These are phyloP conservation scores for Aspergillus neoniger DNA, from an alignment of 2,329 filamentous ascomycete genomes.

Conservation along the genomic window DNA sequence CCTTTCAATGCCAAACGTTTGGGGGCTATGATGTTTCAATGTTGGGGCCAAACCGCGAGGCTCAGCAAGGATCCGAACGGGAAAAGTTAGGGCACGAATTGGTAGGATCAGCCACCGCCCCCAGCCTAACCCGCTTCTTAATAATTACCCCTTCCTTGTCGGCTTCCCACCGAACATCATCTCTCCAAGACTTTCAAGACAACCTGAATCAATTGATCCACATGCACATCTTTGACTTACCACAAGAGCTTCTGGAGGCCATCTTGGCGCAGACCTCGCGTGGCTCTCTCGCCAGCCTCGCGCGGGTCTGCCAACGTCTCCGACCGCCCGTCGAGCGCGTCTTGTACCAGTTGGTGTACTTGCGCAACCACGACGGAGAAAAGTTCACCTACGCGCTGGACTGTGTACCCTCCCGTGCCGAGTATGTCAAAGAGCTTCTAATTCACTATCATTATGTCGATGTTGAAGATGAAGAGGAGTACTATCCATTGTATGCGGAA, in stretches of 20 bases:
- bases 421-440: slow-evolving; percentile 2
- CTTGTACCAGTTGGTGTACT: slow-evolving; percentile 7
- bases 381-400: slow-evolving; percentile 2
- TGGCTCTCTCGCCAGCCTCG: slow-evolving; percentile 1
- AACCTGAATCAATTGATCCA: background rate
- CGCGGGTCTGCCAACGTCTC: slow-evolving; percentile 1
- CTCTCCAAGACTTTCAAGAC: background rate
- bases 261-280: background rate
- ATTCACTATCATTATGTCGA: slow-evolving; percentile 10
- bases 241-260: background rate
- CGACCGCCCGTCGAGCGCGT: background rate
- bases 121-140: background rate
- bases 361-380: slow-evolving; percentile 4
- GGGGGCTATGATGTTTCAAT: background rate
- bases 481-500: slow-evolving; percentile 7
- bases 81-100: background rate
- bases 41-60: background rate
- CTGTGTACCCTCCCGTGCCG: background rate
- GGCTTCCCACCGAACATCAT: background rate
- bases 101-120: background rate
- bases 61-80: background rate
- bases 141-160: background rate
- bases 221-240: slow-evolving; percentile 6
- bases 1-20: background rate
- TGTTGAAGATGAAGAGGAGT: background rate